A percentile compares a stretch with the other conserved stretches of the same genome.
These are phyloP conservation scores for Sarocladium oryzae DNA, from an alignment of 2,329 filamentous ascomycete genomes.

Conservation along the genomic window DNA sequence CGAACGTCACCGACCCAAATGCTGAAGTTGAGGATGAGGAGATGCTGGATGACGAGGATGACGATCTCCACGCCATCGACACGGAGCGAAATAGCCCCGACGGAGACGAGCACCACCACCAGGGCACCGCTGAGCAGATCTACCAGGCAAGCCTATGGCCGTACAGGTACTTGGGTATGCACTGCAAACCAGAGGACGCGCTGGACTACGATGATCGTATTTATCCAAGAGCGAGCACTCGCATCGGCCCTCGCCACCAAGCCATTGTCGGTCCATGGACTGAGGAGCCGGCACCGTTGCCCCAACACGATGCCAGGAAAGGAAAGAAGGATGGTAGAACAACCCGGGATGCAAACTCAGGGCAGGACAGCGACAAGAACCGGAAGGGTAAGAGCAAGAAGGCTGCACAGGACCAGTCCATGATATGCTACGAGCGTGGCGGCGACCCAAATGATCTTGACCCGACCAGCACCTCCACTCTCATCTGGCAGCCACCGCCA, in stretches of 20 bases:
- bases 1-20: slow-evolving; percentile 63
- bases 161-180: slow-evolving; percentile 90
- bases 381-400: slow-evolving; percentile 78
- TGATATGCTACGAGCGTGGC: slow-evolving; percentile 78
- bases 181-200: slow-evolving; percentile 91
- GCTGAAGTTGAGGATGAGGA: slow-evolving; percentile 62
- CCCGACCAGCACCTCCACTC: slow-evolving; percentile 64
- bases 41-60: slow-evolving; percentile 63
- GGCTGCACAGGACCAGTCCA: slow-evolving; percentile 88
- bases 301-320: slow-evolving; percentile 82
- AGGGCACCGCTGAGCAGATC: slow-evolving; percentile 75
- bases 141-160: slow-evolving; percentile 94
- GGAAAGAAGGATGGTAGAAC: slow-evolving; percentile 69
- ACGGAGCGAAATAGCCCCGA: slow-evolving; percentile 61
- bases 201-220: slow-evolving; percentile 97
- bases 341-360: slow-evolving; percentile 72
- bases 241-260: slow-evolving; percentile 86
- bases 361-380: slow-evolving; percentile 74
- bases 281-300: slow-evolving; percentile 79
- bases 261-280: slow-evolving; percentile 81
- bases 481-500: slow-evolving; percentile 72
- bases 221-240: slow-evolving; percentile 89
- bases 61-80: slow-evolving; percentile 48
- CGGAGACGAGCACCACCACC: slow-evolving; percentile 49
- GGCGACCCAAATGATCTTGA: slow-evolving; percentile 65